These are phyloP conservation scores for Sporothrix luriei DNA, from an alignment of 2,329 filamentous ascomycete species.

Conservation along the genomic window DNA sequence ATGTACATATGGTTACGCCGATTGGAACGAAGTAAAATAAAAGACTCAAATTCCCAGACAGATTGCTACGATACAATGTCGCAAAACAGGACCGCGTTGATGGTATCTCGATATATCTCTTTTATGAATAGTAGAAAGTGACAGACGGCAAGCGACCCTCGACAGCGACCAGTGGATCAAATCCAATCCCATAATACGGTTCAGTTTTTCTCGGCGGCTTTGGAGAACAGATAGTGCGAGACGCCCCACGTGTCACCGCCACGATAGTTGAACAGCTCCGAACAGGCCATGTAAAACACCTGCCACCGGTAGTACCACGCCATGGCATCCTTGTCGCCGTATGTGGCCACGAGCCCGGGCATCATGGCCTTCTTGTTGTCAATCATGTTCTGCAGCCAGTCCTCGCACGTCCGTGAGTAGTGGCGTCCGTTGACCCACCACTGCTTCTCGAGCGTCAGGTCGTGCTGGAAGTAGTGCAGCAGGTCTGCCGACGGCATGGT, in stretches of 20 bases:
- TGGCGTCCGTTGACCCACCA: slow-evolving; percentile 73
- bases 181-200: not conserved
- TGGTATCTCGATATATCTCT: not conserved
- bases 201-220: slow-evolving; percentile 42
- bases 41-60: not conserved
- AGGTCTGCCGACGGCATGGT: slow-evolving; percentile 71
- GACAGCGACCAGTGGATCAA: not conserved
- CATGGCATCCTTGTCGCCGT: slow-evolving; percentile 59
- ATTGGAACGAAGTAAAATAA: slow-evolving; percentile 1
- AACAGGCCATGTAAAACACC: slow-evolving; percentile 72
- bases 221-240: slow-evolving; percentile 67
- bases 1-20: slow-evolving; percentile 25
- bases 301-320: slow-evolving; percentile 73
- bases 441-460: slow-evolving; percentile 62
- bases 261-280: slow-evolving; percentile 67
- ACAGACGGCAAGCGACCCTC: not conserved
- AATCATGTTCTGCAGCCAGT: slow-evolving; percentile 65
- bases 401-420: slow-evolving; percentile 71
- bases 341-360: slow-evolving; percentile 66
- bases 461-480: slow-evolving; percentile 66
- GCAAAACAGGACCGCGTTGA: not conserved
- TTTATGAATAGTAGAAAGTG: not conserved
- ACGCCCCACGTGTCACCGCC: slow-evolving; percentile 70
- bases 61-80: not conserved
- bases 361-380: slow-evolving; percentile 62